Evolutionary conservation across 352 stramenopile species (phyloP), one percentile per base, ranked within the genome.

Genomic region (Phytophthora chlamydospora): DNA sequence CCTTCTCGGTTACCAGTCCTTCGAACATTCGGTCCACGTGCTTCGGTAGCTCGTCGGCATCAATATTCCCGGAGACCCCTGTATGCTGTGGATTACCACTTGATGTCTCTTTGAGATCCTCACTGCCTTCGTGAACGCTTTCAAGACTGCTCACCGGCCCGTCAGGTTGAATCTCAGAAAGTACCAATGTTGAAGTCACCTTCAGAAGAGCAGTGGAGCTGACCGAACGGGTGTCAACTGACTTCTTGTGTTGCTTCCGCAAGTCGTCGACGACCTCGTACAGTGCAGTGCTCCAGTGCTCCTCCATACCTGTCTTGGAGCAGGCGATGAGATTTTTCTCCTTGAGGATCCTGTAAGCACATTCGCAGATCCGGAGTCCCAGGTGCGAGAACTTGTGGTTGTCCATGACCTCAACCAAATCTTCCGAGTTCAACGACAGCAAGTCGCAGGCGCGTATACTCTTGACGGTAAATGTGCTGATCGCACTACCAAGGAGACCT

Each of bases 401-500:
- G 9, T 77, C 27, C 9, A 90, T 57, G n/a, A 78, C 71, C 4
- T 76, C 38, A 1, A 82, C 62, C 11, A 91, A 51, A n/a, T 64
- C 76, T 63, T 82, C 61, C 0, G 75, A 73, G 7, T 53, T 72
- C 27, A 87, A 51, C 3, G 56, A 65, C 6, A 78, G 36, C 34
- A 78, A 17, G 46, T 75, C 66, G 31, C 66, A 78, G 0, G 66
- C 67, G 10, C 66, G 53, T 3, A 78, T 58, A 9, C 56, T 71
- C 40, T 44, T 50, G 9, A 89, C 71, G 0, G 73, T 77, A 36
- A 65, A 77, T 4, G 51, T 39, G 40, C 67, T 77, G 34, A 87
- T 77, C 0, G 79, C 69, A 40, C 73, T 82, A 0, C 73, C 76
- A 0, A 90, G 68, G 14, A 92, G 43, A 0, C 81, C 81, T 6